Conservation (phyloP, 768 basidiomycete species). For the Tricholoma terreum region DNA sequence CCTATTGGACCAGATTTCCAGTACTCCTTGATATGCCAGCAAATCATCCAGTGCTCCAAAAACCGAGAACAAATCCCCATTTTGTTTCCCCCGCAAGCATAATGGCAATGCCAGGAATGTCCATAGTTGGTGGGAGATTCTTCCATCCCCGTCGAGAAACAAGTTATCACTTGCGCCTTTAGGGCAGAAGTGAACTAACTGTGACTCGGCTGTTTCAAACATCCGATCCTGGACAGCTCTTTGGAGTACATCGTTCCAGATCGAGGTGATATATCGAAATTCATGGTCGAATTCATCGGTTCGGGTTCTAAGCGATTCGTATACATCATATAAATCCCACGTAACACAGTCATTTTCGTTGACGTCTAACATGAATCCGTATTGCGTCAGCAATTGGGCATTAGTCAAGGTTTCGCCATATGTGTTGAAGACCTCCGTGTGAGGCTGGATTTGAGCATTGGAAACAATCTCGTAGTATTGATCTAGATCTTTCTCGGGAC, state of each 20-base stretch:
- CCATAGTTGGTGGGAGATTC: constrained; percentile 51
- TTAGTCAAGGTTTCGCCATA: constrained; percentile 69
- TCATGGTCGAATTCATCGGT: constrained; percentile 4
- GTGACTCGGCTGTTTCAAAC: constrained; percentile 17
- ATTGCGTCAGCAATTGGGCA: constrained; percentile 61
- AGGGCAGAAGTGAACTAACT: constrained; percentile 13
- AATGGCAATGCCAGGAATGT: constrained; percentile 34
- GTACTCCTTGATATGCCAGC: constrained; percentile 12
- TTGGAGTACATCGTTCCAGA: constrained; percentile 8
- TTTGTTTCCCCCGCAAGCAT: not conserved
- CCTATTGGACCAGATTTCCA: constrained; percentile 8
- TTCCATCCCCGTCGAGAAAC: constrained; percentile 49
- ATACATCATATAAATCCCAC: constrained; percentile 36
- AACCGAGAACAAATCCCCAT: not conserved
- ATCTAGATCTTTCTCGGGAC: constrained; percentile 22
- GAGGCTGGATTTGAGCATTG: constrained; percentile 45
- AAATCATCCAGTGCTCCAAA: constrained; percentile 8
- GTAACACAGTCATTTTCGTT: constrained; percentile 64
- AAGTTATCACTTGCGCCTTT: constrained; percentile 17
- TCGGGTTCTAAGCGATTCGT: constrained; percentile 9
- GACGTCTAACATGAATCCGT: constrained; percentile 73
- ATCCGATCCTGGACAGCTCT: not conserved
- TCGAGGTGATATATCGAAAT: constrained; percentile 1
- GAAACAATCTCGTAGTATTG: constrained; percentile 67
- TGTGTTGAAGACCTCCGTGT: constrained; percentile 70